Evolutionary conservation across 1,284 basidiomycete genomes (phyloP), one percentile per base, ranked within the genome.

Genomic region (Meira nashicola): DNA sequence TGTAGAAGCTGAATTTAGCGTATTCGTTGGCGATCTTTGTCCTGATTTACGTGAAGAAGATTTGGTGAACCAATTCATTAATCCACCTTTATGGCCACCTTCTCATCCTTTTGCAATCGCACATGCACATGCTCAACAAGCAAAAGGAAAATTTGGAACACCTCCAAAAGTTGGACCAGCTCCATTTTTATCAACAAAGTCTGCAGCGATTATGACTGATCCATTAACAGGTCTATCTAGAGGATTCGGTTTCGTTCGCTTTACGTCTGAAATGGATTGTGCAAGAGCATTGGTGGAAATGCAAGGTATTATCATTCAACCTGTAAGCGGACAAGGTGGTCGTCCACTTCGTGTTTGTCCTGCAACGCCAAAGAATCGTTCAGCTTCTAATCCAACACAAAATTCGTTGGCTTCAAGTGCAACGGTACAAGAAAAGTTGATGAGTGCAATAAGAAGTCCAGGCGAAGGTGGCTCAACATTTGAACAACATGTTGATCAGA

Each of bases 231-330:
- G 69, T 21, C 60, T 60, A 1, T 70, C 69, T 8, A 60, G 69
- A n/a, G 71, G 72, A n/a, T 74, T 71, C 37, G 74, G 73, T 17
- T 74, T 76, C 44, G 74, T 76, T 0, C 70, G 73, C 10, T 75
- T 78, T 41, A 48, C 58, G 2, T 55, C 62, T 12, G 66, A 69
- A 50, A 57, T 61, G 12, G 76, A 78, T 38, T 64, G 69, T 64
- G 65, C 67, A 21, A 66, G 76, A 38, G 76, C 76, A 6, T 59
- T 78, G 25, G 65, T 76, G 10, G 76, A 78, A 50, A 75, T 78
- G 74, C 76, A 76, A 44, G 60, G 62, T 39, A 56, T 66, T 9
- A 37, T 62, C 14, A 59, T 71, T 41, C 57, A 63, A 10, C 69
- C 73, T 17, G 48, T 62, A 41, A 65, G 60, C 23, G 70, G 68